Evolutionary conservation across 139 green algal species (phyloP).

Genomic region (Picochlorum sp.): DNA sequence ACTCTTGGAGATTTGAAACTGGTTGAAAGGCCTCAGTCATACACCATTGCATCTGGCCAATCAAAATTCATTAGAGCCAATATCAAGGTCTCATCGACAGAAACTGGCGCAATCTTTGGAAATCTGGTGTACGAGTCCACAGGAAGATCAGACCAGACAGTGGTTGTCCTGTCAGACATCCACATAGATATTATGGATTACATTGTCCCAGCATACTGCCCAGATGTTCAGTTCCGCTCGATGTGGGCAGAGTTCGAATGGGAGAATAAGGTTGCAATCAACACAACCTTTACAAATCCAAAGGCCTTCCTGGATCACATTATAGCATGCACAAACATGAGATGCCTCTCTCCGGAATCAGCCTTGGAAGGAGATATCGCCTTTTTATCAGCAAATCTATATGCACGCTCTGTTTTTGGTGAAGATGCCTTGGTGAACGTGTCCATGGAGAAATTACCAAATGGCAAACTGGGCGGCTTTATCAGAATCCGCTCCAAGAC

Average conservation of each 20-base stretch:
- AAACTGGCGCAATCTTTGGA: slow-evolving; percentile 99
- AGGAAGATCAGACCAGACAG: slow-evolving; percentile 51
- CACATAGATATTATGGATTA: slow-evolving; percentile 99
- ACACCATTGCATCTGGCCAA: slow-evolving; percentile 78
- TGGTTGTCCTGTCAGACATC: slow-evolving; percentile 98
- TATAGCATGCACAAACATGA: slow-evolving; percentile 93
- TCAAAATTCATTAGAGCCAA: slow-evolving; percentile 36
- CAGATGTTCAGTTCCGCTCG: slow-evolving; percentile 78
- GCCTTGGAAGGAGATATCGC: slow-evolving; percentile 85
- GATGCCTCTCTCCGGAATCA: slow-evolving; percentile 79
- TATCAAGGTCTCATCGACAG: slow-evolving; percentile 87
- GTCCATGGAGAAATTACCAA: slow-evolving; percentile 79
- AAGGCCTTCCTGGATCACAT: slow-evolving; percentile 90
- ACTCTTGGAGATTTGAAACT: slow-evolving; percentile 99
- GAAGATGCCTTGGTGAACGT: slow-evolving; percentile 98
- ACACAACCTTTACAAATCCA: slow-evolving; percentile 85
- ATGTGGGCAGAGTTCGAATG: slow-evolving; percentile 99
- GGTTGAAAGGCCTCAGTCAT: slow-evolving; percentile 90
- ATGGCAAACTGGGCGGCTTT: slow-evolving; percentile 84
- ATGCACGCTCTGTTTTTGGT: slow-evolving; percentile 88
- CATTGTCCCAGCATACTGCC: slow-evolving; percentile 83
- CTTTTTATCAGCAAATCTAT: slow-evolving; percentile 97
- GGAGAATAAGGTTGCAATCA: slow-evolving; percentile 99
- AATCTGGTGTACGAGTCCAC: slow-evolving; percentile 97
- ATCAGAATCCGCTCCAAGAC: slow-evolving; percentile 85